phyloP scores from a whole-genome alignment of 768 basidiomycete species.

The Suillus placidus region DNA sequence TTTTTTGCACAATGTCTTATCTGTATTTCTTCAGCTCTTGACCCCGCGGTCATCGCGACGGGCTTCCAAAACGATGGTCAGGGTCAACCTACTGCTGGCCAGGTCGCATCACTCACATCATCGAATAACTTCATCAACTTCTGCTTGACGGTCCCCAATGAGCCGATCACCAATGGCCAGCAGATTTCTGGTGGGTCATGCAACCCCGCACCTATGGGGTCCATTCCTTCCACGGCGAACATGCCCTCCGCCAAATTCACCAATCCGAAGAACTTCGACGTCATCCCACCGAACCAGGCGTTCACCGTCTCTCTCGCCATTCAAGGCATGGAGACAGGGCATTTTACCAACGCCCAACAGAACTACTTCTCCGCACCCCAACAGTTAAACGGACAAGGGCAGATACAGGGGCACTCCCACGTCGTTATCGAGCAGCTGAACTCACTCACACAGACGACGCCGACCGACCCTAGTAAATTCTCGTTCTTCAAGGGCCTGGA shows the following conservation, averaged over 20 bases:
- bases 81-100: slow-evolving; percentile 45
- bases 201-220: slow-evolving; percentile 61
- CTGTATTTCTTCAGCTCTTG: slow-evolving; percentile 43
- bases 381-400: slow-evolving; percentile 50
- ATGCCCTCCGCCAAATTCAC: slow-evolving; percentile 54
- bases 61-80: slow-evolving; percentile 56
- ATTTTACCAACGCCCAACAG: slow-evolving; percentile 57
- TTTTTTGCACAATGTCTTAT: slow-evolving; percentile 10
- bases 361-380: slow-evolving; percentile 63
- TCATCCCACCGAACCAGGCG: slow-evolving; percentile 45
- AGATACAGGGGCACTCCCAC: slow-evolving; percentile 61
- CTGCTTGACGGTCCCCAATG: slow-evolving; percentile 46
- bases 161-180: slow-evolving; percentile 57
- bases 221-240: slow-evolving; percentile 49
- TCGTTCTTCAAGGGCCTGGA: slow-evolving; percentile 59
- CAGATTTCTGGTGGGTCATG: slow-evolving; percentile 57
- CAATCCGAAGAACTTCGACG: slow-evolving; percentile 43
- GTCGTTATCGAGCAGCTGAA: slow-evolving; percentile 54
- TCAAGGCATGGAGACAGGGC: slow-evolving; percentile 49
- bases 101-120: slow-evolving; percentile 54
- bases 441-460: slow-evolving; percentile 45
- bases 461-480: slow-evolving; percentile 54
- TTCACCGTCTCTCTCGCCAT: slow-evolving; percentile 58
- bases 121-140: slow-evolving; percentile 67
- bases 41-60: slow-evolving; percentile 50